These are phyloP conservation scores for Lepidium didymum DNA, from an alignment of 345 rosid genomes.

Conservation along the genomic window DNA sequence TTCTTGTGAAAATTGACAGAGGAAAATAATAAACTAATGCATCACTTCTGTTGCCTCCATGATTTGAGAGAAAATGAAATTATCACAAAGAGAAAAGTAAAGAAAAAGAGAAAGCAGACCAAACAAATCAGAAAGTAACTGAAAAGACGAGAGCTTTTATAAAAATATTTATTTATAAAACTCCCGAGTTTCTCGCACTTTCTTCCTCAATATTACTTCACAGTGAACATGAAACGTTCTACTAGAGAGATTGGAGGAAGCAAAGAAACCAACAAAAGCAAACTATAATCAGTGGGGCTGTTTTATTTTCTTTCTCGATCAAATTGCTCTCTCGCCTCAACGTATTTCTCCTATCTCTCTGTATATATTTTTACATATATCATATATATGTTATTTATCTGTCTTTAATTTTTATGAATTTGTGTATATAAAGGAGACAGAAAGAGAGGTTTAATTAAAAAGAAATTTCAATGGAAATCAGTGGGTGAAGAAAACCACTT, in stretches of 20 bases:
- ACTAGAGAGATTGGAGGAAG: neutral
- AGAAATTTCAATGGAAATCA: conserved; percentile 1
- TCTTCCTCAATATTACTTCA: neutral
- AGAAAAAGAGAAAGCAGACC: neutral
- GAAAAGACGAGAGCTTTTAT: conserved; percentile 18
- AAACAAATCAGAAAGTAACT: conserved; percentile 11
- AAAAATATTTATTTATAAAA: neutral
- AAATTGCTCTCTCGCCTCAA: no score
- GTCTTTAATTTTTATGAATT: neutral
- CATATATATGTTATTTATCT: neutral
- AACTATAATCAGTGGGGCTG: conserved; percentile 15
- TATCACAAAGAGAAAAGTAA: neutral
- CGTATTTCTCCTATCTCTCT: no score
- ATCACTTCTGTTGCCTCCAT: conserved; percentile 24
- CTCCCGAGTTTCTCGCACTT: conserved; percentile 31
- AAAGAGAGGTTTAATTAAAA: neutral
- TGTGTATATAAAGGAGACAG: neutral
- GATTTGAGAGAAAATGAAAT: neutral
- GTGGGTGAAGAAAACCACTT: conserved; percentile 32
- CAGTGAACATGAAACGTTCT: conserved; percentile 19
- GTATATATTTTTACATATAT: no score
- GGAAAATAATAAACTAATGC: conserved; percentile 2
- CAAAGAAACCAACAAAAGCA: neutral
- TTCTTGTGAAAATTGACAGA: neutral
- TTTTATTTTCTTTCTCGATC: conserved; percentile 6